Evolutionary conservation across 2,329 filamentous ascomycete genomes (phyloP).

Genomic region (Aspergillus pseudonomiae): DNA sequence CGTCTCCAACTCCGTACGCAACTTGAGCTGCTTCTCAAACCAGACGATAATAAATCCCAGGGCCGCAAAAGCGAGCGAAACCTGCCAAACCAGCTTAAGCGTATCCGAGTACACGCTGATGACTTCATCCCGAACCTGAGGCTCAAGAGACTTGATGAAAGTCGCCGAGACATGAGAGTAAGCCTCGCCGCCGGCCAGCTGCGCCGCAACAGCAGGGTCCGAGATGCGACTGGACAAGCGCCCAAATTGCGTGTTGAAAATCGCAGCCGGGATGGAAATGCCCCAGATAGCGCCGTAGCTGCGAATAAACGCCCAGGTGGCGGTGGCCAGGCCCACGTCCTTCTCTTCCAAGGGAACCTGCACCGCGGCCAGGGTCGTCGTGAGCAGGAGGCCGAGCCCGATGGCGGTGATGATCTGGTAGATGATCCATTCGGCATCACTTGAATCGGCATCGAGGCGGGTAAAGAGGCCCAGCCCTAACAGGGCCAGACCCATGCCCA

Average conservation of each 20-base stretch:
- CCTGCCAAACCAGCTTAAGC: conserved; percentile 35
- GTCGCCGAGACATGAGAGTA: conserved; percentile 24
- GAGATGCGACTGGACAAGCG: conserved; percentile 16
- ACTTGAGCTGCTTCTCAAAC: conserved; percentile 35
- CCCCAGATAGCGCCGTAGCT: conserved; percentile 38
- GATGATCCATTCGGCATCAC: conserved; percentile 30
- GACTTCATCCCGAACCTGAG: conserved; percentile 28
- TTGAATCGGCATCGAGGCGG: conserved; percentile 26
- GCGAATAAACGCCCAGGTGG: conserved; percentile 34
- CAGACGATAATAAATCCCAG: conserved; percentile 39
- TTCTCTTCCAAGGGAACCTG: conserved; percentile 32
- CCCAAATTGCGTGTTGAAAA: conserved; percentile 35
- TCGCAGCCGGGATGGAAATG: conserved; percentile 29
- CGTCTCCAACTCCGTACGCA: conserved; percentile 7
- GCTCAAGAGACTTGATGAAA: conserved; percentile 4
- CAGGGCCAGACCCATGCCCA: conserved; percentile 31
- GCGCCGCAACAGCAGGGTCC: conserved; percentile 12
- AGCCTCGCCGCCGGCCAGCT: conserved; percentile 23
- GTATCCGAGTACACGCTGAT: conserved; percentile 36
- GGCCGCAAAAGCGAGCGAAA: conserved; percentile 23
- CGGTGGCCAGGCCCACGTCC: conserved; percentile 31
- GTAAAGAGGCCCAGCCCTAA: conserved; percentile 33
- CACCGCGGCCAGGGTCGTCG: conserved; percentile 30
- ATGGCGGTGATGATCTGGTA: conserved; percentile 33
- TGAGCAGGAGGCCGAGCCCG: conserved; percentile 32